phyloP scores from a whole-genome alignment of 176 grass and related monocot species.

The Musa troglodytarum region DNA sequence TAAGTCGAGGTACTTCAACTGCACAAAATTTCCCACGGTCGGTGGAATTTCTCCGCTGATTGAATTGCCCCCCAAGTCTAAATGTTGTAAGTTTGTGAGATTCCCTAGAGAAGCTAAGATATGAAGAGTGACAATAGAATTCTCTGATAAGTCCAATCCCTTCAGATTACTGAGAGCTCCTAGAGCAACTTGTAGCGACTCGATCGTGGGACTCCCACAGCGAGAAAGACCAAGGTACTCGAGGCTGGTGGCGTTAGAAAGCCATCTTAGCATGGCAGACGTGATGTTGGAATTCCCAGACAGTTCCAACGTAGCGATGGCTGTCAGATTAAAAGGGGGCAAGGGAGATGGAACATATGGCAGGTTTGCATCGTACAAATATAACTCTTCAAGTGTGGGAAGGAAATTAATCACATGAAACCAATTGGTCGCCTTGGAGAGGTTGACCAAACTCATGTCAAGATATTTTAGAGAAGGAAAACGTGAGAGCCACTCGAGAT shows the following conservation, averaged over 20 bases:
- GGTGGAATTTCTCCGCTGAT: no score
- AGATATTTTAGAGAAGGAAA: not conserved
- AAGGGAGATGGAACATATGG: not conserved
- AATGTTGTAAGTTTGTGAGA: no score
- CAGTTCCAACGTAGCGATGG: conserved; percentile 25
- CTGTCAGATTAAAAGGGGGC: conserved; percentile 17
- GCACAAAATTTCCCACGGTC: no score
- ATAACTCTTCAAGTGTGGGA: not conserved
- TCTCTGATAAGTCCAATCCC: no score
- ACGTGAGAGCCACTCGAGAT: not conserved
- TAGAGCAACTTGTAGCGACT: conserved; percentile 11
- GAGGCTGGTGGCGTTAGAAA: conserved; percentile 27
- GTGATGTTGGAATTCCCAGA: conserved; percentile 2
- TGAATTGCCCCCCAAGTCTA: no score
- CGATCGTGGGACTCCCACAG: not conserved
- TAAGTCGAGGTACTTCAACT: not conserved
- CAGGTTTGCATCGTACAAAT: not conserved
- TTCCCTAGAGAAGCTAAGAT: no score
- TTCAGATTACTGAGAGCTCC: not conserved
- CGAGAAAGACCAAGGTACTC: not conserved
- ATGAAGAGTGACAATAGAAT: no score
- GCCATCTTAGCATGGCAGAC: conserved; percentile 16
- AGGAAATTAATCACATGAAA: not conserved
- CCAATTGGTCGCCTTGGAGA: not conserved
- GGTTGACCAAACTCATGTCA: not conserved